These are phyloP conservation scores for Colletotrichum filicis DNA, from an alignment of 2,329 filamentous ascomycete species.

Conservation along the genomic window DNA sequence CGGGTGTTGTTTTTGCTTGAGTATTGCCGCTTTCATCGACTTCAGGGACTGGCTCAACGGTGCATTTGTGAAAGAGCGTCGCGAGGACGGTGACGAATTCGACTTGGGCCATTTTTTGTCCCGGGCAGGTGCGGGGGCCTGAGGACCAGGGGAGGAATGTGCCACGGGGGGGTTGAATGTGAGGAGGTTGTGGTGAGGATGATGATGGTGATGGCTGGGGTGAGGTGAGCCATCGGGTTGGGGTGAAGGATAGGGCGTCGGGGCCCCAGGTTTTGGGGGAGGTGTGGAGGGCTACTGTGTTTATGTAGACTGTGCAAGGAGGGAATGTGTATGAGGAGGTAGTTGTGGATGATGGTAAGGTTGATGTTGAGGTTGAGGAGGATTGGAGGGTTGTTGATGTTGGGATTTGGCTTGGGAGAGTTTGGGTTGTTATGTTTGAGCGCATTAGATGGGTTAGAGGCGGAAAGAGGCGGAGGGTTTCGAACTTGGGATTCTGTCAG, in stretches of 20 bases:
- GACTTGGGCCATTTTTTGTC: constrained; percentile 65
- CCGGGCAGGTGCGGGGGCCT: constrained; percentile 62
- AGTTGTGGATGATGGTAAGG: constrained; percentile 24
- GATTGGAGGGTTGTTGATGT: too few species aligned
- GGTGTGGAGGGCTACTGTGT: constrained; percentile 44
- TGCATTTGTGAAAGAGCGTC: constrained; percentile 45
- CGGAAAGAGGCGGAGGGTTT: constrained; percentile 1
- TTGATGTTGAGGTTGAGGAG: not conserved
- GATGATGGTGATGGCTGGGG: not conserved
- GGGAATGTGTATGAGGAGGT: constrained; percentile 41
- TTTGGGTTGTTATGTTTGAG: not conserved
- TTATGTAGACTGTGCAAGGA: constrained; percentile 48
- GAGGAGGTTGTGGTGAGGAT: not conserved
- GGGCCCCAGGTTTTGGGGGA: constrained; percentile 40
- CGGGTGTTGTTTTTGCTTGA: not conserved
- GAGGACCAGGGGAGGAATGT: constrained; percentile 59
- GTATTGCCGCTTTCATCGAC: not conserved
- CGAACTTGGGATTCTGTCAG: not conserved
- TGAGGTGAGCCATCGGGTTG: constrained; percentile 49
- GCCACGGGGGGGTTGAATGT: constrained; percentile 39
- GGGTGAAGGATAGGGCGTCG: constrained; percentile 50
- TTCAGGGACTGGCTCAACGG: not conserved
- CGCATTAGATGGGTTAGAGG: not conserved
- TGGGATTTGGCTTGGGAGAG: not conserved
- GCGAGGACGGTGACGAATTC: constrained; percentile 61